Evolutionary conservation across 306 rosid species (phyloP).

Genomic region (Geum urbanum): DNA sequence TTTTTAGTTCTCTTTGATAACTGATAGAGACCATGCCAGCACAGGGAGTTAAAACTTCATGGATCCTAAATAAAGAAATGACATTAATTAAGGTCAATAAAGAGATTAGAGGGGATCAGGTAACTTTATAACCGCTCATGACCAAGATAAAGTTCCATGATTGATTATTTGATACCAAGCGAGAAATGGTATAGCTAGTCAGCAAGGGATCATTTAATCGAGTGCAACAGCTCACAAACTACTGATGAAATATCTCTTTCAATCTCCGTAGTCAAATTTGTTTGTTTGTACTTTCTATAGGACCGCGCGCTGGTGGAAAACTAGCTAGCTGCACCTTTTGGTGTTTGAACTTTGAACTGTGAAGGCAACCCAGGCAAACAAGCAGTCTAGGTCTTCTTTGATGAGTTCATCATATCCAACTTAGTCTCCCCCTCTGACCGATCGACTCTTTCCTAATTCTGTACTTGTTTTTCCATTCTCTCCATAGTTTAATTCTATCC

Average conservation of each 20-base stretch:
- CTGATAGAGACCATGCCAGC: too few species aligned
- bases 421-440: neutral
- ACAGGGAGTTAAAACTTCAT: too few species aligned
- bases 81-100: too few species aligned
- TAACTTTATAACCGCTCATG: too few species aligned
- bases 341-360: conserved; percentile 1
- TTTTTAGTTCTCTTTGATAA: too few species aligned
- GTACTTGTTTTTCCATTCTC: neutral
- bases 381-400: neutral
- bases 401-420: neutral
- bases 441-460: neutral
- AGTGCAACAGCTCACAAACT: neutral
- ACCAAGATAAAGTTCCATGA: too few species aligned
- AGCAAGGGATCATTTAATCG: too few species aligned
- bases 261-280: neutral
- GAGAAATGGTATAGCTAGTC: neutral
- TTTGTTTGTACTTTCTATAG: neutral
- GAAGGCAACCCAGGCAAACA: neutral
- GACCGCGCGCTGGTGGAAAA: neutral
- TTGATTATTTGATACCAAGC: too few species aligned
- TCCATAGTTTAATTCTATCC: neutral
- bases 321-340: neutral
- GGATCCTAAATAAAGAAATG: too few species aligned
- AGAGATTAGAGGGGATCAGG: too few species aligned
- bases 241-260: neutral